phyloP scores from a whole-genome alignment of 2,329 filamentous ascomycete species.

The Emericellopsis atlantica region DNA sequence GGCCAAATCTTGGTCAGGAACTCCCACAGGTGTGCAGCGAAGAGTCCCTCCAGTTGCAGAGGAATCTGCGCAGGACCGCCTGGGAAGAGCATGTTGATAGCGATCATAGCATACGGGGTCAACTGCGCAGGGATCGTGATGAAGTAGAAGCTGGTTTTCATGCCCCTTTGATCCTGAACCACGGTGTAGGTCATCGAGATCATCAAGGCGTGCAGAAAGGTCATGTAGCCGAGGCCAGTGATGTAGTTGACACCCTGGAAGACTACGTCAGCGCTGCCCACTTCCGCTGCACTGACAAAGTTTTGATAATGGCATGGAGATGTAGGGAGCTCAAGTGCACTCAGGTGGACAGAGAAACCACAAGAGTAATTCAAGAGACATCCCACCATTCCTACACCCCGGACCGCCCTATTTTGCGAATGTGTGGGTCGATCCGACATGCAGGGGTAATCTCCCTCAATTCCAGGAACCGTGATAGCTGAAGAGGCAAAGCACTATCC shows the following conservation, averaged over 20 bases:
- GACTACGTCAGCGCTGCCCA: slow-evolving; percentile 4
- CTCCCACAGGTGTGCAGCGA: slow-evolving; percentile 82
- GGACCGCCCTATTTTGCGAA: slow-evolving; percentile 54
- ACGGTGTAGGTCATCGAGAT: slow-evolving; percentile 76
- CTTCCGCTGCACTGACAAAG: neutral
- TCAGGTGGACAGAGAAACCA: slow-evolving; percentile 42
- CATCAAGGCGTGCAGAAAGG: slow-evolving; percentile 53
- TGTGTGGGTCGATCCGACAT: slow-evolving; percentile 44
- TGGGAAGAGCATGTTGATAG: slow-evolving; percentile 56
- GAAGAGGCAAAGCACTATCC: slow-evolving; percentile 52
- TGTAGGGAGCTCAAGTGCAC: slow-evolving; percentile 55
- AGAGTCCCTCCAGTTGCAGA: slow-evolving; percentile 60
- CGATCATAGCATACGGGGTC: slow-evolving; percentile 69
- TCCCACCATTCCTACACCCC: slow-evolving; percentile 67
- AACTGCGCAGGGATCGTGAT: slow-evolving; percentile 72
- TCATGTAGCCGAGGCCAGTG: slow-evolving; percentile 16
- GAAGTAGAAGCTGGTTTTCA: slow-evolving; percentile 67
- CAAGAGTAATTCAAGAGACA: slow-evolving; percentile 57
- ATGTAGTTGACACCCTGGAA: slow-evolving; percentile 16
- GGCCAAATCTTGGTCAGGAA: slow-evolving; percentile 85
- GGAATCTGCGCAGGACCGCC: slow-evolving; percentile 43
- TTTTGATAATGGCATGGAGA: slow-evolving; percentile 11
- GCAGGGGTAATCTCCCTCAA: slow-evolving; percentile 69
- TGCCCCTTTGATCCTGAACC: slow-evolving; percentile 71
- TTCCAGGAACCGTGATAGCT: slow-evolving; percentile 77